phyloP scores from a whole-genome alignment of 495 filamentous ascomycete species.

The Aspergillus asperescens region DNA sequence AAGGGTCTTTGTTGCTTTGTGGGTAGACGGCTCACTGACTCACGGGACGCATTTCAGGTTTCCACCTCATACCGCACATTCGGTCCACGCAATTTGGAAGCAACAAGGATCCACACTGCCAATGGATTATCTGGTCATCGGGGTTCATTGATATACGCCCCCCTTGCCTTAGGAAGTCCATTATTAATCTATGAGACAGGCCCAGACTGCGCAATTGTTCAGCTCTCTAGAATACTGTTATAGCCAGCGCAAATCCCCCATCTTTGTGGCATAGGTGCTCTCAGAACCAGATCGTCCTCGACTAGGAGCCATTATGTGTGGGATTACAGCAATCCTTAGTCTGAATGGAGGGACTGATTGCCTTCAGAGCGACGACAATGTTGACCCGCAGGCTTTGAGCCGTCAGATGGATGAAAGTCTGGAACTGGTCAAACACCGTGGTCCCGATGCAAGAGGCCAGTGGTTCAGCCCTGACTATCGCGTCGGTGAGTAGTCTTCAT shows the following conservation, averaged over 20 bases:
- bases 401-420: slow-evolving; percentile 22
- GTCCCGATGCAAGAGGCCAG: slow-evolving; percentile 41
- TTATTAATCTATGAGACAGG: not conserved
- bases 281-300: not conserved
- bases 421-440: slow-evolving; percentile 41
- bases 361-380: not conserved
- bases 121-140: not conserved
- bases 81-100: not conserved
- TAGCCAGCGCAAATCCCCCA: not conserved
- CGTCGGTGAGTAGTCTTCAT: slow-evolving; percentile 22
- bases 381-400: not conserved
- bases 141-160: not conserved
- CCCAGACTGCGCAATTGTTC: not conserved
- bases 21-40: no score
- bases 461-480: slow-evolving; percentile 42
- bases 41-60: no score
- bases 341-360: not conserved
- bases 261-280: not conserved
- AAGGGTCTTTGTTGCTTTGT: no score
- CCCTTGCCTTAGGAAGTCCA: not conserved
- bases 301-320: slow-evolving; percentile 6
- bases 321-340: slow-evolving; percentile 8
- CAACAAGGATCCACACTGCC: not conserved
- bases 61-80: no score
- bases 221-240: not conserved